Conservation (phyloP, 1,139 yeast species). For the Hyphopichia fennica region DNA sequence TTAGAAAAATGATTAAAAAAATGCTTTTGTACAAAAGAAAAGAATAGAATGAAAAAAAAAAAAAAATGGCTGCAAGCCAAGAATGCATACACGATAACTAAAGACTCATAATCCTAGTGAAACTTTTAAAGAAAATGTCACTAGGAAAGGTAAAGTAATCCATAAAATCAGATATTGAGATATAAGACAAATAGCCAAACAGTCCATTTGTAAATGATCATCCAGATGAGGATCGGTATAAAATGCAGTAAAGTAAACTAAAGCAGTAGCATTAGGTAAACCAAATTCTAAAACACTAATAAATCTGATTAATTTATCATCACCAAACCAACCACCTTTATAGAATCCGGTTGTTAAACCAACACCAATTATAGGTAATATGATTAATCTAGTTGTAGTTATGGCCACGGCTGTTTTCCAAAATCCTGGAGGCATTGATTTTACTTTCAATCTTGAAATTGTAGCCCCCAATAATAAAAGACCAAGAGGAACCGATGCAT, state of each 20-base stretch:
- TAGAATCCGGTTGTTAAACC: constrained; percentile 45
- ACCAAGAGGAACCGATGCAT: constrained; percentile 88
- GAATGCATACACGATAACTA: not conserved
- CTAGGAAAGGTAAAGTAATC: constrained; percentile 65
- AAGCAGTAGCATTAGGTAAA: constrained; percentile 82
- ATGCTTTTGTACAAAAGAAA: too few species aligned
- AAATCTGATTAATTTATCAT: constrained; percentile 54
- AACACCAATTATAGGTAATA: constrained; percentile 47
- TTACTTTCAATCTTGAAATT: constrained; percentile 66
- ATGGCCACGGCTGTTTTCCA: constrained; percentile 57
- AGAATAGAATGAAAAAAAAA: too few species aligned
- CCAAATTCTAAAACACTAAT: constrained; percentile 77
- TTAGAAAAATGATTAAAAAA: too few species aligned
- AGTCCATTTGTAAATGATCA: constrained; percentile 76
- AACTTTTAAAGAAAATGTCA: constrained; percentile 54
- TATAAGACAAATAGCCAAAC: constrained; percentile 71
- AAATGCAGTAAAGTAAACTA: constrained; percentile 81
- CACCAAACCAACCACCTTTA: constrained; percentile 48
- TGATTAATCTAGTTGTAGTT: constrained; percentile 33
- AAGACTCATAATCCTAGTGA: constrained; percentile 24
- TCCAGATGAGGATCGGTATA: constrained; percentile 65
- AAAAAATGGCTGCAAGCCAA: too few species aligned
- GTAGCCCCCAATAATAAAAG: constrained; percentile 82
- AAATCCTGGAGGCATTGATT: constrained; percentile 62
- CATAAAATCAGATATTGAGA: constrained; percentile 64